Evolutionary conservation across 164 flowering plant genomes (phyloP).

Genomic region (Platanus orientalis): DNA sequence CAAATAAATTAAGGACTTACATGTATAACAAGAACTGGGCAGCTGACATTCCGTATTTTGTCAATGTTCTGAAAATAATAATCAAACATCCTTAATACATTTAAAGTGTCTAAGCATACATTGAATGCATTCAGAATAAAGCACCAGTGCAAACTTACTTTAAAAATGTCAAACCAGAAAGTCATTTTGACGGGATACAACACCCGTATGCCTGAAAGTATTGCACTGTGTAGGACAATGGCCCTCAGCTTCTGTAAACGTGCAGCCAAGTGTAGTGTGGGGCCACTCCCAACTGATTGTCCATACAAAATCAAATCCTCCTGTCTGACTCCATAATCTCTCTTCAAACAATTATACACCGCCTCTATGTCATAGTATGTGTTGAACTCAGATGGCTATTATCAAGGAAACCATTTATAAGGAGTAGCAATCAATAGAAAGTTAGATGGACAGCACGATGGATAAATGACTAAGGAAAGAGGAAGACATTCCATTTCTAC

Average conservation of each 20-base stretch:
- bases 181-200: slow-evolving; percentile 86
- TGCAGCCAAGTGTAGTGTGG: slow-evolving; percentile 81
- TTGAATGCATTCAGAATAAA: background rate
- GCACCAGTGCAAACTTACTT: slow-evolving; percentile 38
- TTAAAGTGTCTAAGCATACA: slow-evolving; percentile 1
- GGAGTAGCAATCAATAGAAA: background rate
- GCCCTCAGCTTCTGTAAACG: slow-evolving; percentile 58
- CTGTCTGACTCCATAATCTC: slow-evolving; percentile 63
- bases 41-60: slow-evolving; percentile 71
- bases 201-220: slow-evolving; percentile 87
- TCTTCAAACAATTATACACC: slow-evolving; percentile 80
- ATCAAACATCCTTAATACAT: slow-evolving; percentile 7
- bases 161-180: slow-evolving; percentile 94
- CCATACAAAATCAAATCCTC: slow-evolving; percentile 88
- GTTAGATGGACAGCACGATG: background rate
- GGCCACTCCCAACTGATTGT: slow-evolving; percentile 97
- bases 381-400: slow-evolving; percentile 82
- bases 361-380: slow-evolving; percentile 94
- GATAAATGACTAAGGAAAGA: background rate
- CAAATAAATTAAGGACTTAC: slow-evolving; percentile 41
- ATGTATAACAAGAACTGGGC: slow-evolving; percentile 94
- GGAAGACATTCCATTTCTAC: background rate
- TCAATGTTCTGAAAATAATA: slow-evolving; percentile 76
- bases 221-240: slow-evolving; percentile 89
- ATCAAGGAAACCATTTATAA: slow-evolving; percentile 4